Evolutionary conservation across 2,329 filamentous ascomycete genomes (phyloP), one percentile per base, ranked within the genome.

Genomic region (Pestalotiopsis sp.): DNA sequence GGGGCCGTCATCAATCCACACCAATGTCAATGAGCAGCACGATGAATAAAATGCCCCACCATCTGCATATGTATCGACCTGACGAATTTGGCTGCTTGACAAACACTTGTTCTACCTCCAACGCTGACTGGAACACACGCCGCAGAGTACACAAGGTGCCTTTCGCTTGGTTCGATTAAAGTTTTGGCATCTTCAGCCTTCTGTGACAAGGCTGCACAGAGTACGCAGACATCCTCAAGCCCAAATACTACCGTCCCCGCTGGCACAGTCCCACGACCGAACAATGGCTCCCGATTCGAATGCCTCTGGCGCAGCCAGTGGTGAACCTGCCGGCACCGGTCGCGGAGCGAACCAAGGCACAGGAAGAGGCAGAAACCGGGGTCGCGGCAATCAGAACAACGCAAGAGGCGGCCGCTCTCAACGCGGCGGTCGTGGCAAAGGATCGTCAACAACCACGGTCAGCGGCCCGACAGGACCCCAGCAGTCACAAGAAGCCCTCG

Each of bases 381-480:
- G 81, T 70, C 77, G 82, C 72, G 79, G 82, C 73, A 75, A 76
- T 70, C 78, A 77, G 69, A 79, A 81, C 66, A 79, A 82, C 67
- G 80, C 81, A 57, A 76, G 81, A 66, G 77, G 82, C 73, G 81
- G 80, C 70, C 69, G 80, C 77, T 68, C 72, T 67, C 68, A 77
- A 71, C 73, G 77, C 61, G 75, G 77, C 39, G 74, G 78, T 63
- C 73, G 77, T 9, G 77, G 80, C 52, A 80, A 81, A 57, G 79
- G 80, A 61, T 77, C 79, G 70, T 76, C 78, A 25, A 77, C 79
- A 64, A 79, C 80, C 23, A 76, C 82, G 73, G 81, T 23, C 31
- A n/a, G 36, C 27, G 39, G n/a, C 2, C 31, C 25, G 12, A 38
- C 66, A 73, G 77, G 66, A 78, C 79, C 23, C 70, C 75, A 60